These are phyloP conservation scores for Sergeia podlipaevii DNA, from an alignment of 208 protist genomes.

Conservation along the genomic window DNA sequence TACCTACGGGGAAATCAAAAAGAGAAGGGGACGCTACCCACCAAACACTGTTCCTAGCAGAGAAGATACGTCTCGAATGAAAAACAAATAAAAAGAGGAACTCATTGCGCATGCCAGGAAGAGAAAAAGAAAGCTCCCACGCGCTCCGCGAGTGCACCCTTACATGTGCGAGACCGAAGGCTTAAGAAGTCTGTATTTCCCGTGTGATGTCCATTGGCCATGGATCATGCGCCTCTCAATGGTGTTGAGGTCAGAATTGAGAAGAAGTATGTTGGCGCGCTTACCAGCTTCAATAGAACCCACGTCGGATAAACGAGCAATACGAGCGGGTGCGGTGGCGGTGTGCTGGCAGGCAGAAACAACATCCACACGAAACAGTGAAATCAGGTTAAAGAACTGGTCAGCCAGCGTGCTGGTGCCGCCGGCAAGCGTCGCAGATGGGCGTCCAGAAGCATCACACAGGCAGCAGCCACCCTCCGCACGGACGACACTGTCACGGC, in stretches of 20 bases:
- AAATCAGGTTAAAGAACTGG: slow-evolving; percentile 56
- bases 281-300: slow-evolving; percentile 39
- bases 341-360: slow-evolving; percentile 46
- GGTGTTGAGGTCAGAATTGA: slow-evolving; percentile 43
- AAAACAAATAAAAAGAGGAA: slow-evolving; percentile 7
- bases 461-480: slow-evolving; percentile 55
- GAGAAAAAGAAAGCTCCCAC: no score
- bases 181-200: slow-evolving; percentile 38
- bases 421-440: slow-evolving; percentile 47
- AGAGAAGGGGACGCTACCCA: no score
- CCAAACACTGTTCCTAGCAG: no score
- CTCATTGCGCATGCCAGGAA: no score
- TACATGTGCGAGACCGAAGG: slow-evolving; percentile 56
- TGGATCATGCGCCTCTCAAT: slow-evolving; percentile 55
- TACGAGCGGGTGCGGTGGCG: slow-evolving; percentile 55
- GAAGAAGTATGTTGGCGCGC: slow-evolving; percentile 55
- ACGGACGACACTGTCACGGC: slow-evolving; percentile 42
- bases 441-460: slow-evolving; percentile 45
- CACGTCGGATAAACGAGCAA: slow-evolving; percentile 44
- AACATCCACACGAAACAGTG: slow-evolving; percentile 47
- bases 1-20: no score
- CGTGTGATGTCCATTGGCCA: slow-evolving; percentile 35
- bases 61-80: no score
- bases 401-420: slow-evolving; percentile 58
- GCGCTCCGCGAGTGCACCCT: background rate